phyloP scores from a whole-genome alignment of 768 basidiomycete genomes.

The Phanerochaete sordida region DNA sequence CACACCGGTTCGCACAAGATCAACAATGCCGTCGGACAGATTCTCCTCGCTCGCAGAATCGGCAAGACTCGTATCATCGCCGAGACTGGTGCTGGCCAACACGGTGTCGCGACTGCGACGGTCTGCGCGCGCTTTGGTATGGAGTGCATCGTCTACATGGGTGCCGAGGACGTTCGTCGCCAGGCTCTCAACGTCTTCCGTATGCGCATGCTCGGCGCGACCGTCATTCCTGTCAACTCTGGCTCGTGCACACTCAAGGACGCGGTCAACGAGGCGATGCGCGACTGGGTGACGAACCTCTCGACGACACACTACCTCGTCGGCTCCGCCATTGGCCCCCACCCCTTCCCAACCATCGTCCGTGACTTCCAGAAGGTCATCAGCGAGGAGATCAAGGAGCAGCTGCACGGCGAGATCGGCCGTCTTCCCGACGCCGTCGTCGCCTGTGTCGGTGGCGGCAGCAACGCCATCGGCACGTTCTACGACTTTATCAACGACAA shows the following conservation, averaged over 20 bases:
- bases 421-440: slow-evolving; percentile 94
- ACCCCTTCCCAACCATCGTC: slow-evolving; percentile 98
- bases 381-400: slow-evolving; percentile 89
- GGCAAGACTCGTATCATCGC: slow-evolving; percentile 98
- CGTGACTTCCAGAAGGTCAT: slow-evolving; percentile 98
- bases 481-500: slow-evolving; percentile 93
- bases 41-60: slow-evolving; percentile 87
- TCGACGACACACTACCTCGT: slow-evolving; percentile 94
- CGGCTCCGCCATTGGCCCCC: slow-evolving; percentile 95
- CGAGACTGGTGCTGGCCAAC: slow-evolving; percentile 98
- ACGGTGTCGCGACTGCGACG: slow-evolving; percentile 98
- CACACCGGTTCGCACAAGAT: slow-evolving; percentile 99
- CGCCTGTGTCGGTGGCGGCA: slow-evolving; percentile 97
- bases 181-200: slow-evolving; percentile 98
- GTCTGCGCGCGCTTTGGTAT: slow-evolving; percentile 96
- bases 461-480: slow-evolving; percentile 97
- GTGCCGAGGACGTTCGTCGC: slow-evolving; percentile 92
- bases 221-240: slow-evolving; percentile 89
- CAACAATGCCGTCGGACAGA: slow-evolving; percentile 98
- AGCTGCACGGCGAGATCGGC: slow-evolving; percentile 65
- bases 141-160: slow-evolving; percentile 98
- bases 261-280: slow-evolving; percentile 96
- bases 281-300: slow-evolving; percentile 98
- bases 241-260: slow-evolving; percentile 96
- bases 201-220: slow-evolving; percentile 95